Conservation (phyloP, 1,284 basidiomycete species). For the Cystobasidium sp. region DNA sequence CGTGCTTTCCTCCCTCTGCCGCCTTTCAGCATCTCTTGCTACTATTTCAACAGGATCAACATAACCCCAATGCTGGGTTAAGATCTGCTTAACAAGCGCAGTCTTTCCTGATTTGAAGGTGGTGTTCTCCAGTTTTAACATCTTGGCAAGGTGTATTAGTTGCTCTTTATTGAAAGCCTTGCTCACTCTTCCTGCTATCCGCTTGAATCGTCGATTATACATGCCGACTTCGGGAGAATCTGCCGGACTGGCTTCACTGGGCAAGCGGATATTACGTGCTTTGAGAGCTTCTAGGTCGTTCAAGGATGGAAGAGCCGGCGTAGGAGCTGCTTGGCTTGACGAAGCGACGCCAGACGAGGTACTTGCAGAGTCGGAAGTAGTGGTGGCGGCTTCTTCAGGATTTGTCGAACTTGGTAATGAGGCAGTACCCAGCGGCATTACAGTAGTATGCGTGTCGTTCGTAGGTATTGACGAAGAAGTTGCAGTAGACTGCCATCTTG, state of each 20-base stretch:
- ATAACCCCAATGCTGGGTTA: constrained; percentile 3
- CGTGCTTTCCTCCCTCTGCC: neutral
- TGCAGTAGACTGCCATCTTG: neutral
- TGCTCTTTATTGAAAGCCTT: constrained; percentile 15
- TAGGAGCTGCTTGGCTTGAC: neutral
- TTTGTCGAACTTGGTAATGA: neutral
- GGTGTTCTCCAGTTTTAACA: neutral
- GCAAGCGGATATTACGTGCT: neutral
- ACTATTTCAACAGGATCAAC: constrained; percentile 3
- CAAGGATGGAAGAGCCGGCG: neutral
- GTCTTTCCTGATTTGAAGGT: neutral
- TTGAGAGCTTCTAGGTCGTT: constrained; percentile 7
- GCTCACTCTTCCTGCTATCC: neutral
- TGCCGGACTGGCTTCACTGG: neutral
- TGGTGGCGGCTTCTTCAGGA: neutral
- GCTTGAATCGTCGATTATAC: constrained; percentile 17
- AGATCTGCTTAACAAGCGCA: neutral
- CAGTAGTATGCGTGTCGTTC: neutral
- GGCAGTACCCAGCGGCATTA: neutral
- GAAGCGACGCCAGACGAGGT: neutral
- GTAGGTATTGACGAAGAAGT: neutral
- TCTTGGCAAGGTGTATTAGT: neutral
- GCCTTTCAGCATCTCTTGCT: neutral
- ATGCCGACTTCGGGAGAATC: constrained; percentile 4
- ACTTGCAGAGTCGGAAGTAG: neutral